A percentile compares a stretch with the other conserved stretches of the same genome.
Conservation (phyloP, 176 grass and related monocot genomes). For the Rhipidocladum racemiflorum region DNA sequence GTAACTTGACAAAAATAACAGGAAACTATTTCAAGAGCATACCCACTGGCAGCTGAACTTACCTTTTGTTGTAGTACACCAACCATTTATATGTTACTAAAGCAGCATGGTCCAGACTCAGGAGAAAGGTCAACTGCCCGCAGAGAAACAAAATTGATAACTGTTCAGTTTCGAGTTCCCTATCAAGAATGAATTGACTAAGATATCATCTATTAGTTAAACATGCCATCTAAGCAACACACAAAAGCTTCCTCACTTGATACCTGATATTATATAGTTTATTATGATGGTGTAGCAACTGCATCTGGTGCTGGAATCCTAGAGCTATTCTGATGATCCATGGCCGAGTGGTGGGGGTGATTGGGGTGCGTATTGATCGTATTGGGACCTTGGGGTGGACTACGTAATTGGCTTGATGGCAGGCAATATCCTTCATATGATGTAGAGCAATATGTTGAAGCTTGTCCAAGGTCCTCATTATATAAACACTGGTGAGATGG, state of each 20-base stretch:
- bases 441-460: slow-evolving; percentile 21
- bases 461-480: slow-evolving; percentile 25
- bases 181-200: neutral
- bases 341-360: neutral
- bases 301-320: neutral
- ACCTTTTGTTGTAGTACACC: neutral
- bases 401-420: neutral
- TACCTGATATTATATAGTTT: neutral
- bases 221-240: neutral
- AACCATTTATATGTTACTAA: neutral
- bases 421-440: slow-evolving; percentile 24
- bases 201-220: slow-evolving; percentile 1
- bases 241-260: slow-evolving; percentile 21
- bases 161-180: neutral
- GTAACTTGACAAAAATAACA: too few relatives aligned
- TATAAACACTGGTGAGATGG: slow-evolving; percentile 8
- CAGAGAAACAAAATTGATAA: neutral
- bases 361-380: neutral
- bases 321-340: slow-evolving; percentile 9
- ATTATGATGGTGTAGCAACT: neutral
- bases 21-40: too few relatives aligned
- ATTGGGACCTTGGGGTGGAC: neutral
- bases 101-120: neutral
- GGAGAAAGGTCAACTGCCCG: neutral
- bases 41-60: neutral